These are phyloP conservation scores for Colletotrichum tabaci DNA, from an alignment of 2,329 filamentous ascomycete genomes.

Conservation along the genomic window DNA sequence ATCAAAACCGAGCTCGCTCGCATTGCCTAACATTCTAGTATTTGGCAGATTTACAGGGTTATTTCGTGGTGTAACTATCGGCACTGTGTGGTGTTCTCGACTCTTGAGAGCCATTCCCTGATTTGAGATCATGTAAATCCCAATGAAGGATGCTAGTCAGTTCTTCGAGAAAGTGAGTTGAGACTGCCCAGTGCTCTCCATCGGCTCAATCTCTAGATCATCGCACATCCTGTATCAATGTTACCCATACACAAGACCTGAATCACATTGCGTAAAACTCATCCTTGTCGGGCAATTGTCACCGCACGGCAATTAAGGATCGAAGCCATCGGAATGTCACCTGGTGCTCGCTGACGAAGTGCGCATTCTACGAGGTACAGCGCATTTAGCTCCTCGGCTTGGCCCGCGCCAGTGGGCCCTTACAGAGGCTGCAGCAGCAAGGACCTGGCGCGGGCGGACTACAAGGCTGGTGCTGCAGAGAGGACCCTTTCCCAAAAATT, in stretches of 20 bases:
- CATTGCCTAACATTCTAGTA: too few species aligned
- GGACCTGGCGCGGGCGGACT: slow-evolving; percentile 15
- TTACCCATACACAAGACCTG: not conserved
- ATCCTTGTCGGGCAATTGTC: not conserved
- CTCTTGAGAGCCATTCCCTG: not conserved
- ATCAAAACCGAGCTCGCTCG: not conserved
- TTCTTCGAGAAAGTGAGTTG: not conserved
- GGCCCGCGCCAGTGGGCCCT: slow-evolving; percentile 41
- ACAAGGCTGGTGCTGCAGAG: slow-evolving; percentile 36
- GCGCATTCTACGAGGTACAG: slow-evolving; percentile 29
- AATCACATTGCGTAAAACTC: not conserved
- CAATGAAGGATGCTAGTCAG: not conserved
- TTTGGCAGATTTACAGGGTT: not conserved
- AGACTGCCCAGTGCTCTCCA: not conserved
- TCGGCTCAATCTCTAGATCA: not conserved
- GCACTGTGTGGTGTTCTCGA: not conserved
- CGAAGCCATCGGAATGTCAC: slow-evolving; percentile 14
- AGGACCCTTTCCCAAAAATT: slow-evolving; percentile 21
- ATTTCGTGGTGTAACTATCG: not conserved
- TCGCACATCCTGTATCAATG: not conserved
- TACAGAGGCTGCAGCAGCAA: slow-evolving; percentile 35
- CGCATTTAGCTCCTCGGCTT: slow-evolving; percentile 40
- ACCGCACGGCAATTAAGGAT: slow-evolving; percentile 4
- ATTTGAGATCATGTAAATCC: not conserved
- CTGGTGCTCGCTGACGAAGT: slow-evolving; percentile 21